Evolutionary conservation across 345 rosid genomes (phyloP).

Genomic region (Mercurialis annua): DNA sequence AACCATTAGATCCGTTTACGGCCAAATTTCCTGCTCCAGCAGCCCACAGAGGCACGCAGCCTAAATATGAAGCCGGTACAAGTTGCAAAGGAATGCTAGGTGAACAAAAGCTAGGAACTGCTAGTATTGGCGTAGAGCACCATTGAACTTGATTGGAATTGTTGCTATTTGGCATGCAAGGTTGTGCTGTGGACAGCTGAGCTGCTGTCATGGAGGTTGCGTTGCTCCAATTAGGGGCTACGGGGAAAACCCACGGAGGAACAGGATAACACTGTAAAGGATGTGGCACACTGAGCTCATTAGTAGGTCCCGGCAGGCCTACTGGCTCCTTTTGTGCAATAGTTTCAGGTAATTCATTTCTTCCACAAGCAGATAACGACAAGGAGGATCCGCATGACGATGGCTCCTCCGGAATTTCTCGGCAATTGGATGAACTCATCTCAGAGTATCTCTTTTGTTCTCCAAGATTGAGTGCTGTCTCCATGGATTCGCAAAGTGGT

Average conservation of each 20-base stretch:
- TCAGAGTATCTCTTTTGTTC: slow-evolving; percentile 38
- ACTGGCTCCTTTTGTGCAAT: slow-evolving; percentile 28
- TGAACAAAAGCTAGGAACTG: slow-evolving; percentile 50
- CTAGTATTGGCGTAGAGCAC: slow-evolving; percentile 43
- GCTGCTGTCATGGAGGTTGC: slow-evolving; percentile 24
- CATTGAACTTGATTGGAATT: slow-evolving; percentile 39
- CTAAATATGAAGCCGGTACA: slow-evolving; percentile 62
- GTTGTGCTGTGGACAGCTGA: slow-evolving; percentile 33
- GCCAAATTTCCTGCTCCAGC: slow-evolving; percentile 30
- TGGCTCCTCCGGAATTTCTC: slow-evolving; percentile 34
- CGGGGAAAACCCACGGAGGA: slow-evolving; percentile 53
- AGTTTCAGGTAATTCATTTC: slow-evolving; percentile 28
- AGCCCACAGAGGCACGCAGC: slow-evolving; percentile 50
- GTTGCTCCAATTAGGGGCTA: slow-evolving; percentile 36
- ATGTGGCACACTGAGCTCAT: slow-evolving; percentile 43
- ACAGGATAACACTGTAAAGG: slow-evolving; percentile 37
- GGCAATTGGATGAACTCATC: slow-evolving; percentile 25
- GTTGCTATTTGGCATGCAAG: slow-evolving; percentile 12
- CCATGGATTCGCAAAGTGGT: slow-evolving; percentile 55
- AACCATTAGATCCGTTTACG: slow-evolving; percentile 25
- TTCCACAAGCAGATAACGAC: slow-evolving; percentile 28
- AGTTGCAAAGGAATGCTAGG: slow-evolving; percentile 60
- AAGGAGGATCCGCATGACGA: slow-evolving; percentile 38
- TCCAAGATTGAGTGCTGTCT: slow-evolving; percentile 39
- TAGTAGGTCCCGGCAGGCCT: slow-evolving; percentile 15